Conservation (phyloP, 768 basidiomycete species). For the Filobasidium floriforme region DNA sequence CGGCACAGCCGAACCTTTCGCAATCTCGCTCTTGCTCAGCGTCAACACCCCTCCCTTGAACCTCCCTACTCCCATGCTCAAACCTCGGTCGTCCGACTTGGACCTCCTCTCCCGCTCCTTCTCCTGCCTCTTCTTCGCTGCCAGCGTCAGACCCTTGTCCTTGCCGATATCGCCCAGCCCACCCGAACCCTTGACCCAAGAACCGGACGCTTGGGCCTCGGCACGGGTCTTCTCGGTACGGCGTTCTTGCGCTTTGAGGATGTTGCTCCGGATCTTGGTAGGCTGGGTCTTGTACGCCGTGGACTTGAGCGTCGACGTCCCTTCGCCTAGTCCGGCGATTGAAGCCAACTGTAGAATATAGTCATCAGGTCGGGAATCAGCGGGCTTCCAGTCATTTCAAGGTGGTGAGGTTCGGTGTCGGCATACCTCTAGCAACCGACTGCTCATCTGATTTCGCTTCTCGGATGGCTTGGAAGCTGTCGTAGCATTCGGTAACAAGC, state of each 20-base stretch:
- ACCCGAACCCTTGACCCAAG: constrained; percentile 32
- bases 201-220: constrained; percentile 35
- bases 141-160: constrained; percentile 24
- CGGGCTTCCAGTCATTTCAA: background rate
- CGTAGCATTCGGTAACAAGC: constrained; percentile 32
- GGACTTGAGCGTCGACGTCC: constrained; percentile 21
- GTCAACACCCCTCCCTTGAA: constrained; percentile 42
- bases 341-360: constrained; percentile 17
- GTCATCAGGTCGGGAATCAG: background rate
- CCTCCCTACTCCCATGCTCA: constrained; percentile 41
- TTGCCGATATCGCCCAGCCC: constrained; percentile 28
- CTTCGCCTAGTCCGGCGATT: constrained; percentile 37
- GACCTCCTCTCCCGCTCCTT: constrained; percentile 25
- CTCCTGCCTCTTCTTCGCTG: constrained; percentile 29
- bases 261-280: constrained; percentile 39
- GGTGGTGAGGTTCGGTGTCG: background rate
- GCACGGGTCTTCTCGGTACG: constrained; percentile 26
- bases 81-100: constrained; percentile 35
- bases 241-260: constrained; percentile 32
- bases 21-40: constrained; percentile 41
- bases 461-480: constrained; percentile 34
- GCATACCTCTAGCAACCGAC: constrained; percentile 32
- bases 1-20: constrained; percentile 26
- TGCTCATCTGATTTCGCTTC: constrained; percentile 35
- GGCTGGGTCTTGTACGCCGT: constrained; percentile 30